A percentile compares a stretch with the other conserved stretches of the same genome.
These are phyloP conservation scores for Fraxinus platypoda DNA, from an alignment of 305 asterid genomes.

Conservation along the genomic window DNA sequence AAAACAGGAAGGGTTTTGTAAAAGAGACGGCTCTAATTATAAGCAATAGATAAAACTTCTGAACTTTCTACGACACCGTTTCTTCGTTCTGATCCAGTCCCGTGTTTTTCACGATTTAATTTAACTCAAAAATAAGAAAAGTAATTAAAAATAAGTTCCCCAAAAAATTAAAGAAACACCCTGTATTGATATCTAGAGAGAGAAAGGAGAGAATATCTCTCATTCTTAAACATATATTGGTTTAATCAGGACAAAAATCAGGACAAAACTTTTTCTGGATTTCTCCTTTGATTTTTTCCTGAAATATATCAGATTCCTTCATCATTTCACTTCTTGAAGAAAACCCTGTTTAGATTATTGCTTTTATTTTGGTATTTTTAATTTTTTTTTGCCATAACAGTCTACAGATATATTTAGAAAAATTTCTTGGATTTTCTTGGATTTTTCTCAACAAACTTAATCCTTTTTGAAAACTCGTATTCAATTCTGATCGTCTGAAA, in stretches of 20 bases:
- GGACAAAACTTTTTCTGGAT: slow-evolving; percentile 8
- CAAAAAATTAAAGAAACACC: slow-evolving; percentile 9
- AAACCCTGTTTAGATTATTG: slow-evolving; percentile 27
- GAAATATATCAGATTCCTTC: slow-evolving; percentile 2
- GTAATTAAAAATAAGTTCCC: background rate
- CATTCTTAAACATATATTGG: slow-evolving; percentile 32
- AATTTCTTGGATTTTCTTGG: background rate
- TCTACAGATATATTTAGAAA: slow-evolving; percentile 1
- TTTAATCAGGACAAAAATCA: slow-evolving; percentile 18
- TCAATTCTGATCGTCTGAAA: slow-evolving; percentile 31
- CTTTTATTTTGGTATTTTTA: background rate
- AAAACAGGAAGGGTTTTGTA: slow-evolving; percentile 19
- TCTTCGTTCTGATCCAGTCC: slow-evolving; percentile 45
- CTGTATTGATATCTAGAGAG: slow-evolving; percentile 25
- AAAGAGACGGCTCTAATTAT: slow-evolving; percentile 21
- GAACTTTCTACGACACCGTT: slow-evolving; percentile 29
- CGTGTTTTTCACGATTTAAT: slow-evolving; percentile 19
- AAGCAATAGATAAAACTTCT: slow-evolving; percentile 27
- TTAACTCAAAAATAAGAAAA: slow-evolving; percentile 17
- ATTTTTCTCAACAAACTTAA: slow-evolving; percentile 21
- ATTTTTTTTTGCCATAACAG: slow-evolving; percentile 10
- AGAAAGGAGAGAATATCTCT: slow-evolving; percentile 27
- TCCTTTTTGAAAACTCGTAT: slow-evolving; percentile 17
- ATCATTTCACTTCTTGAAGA: slow-evolving; percentile 9
- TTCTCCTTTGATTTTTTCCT: slow-evolving; percentile 26